Evolutionary conservation across 371 early-diverging fungal genomes (phyloP).

Genomic region (Haplosporangium sp.): DNA sequence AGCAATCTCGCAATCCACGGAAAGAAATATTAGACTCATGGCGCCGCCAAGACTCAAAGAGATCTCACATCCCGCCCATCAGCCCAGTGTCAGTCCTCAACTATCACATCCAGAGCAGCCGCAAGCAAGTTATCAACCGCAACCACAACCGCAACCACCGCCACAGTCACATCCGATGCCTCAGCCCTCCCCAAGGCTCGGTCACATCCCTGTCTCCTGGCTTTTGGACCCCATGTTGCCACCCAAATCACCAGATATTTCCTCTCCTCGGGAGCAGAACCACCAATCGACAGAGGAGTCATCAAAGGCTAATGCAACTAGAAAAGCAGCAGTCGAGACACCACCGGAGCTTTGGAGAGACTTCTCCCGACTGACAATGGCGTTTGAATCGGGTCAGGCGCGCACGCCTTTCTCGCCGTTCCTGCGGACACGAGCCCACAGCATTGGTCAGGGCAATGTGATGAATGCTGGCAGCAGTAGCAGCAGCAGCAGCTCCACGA

Average conservation of each 20-base stretch:
- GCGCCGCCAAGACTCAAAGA: slow-evolving; percentile 34
- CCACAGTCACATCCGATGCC: slow-evolving; percentile 1
- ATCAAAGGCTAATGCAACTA: background rate
- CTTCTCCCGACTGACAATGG: slow-evolving; percentile 41
- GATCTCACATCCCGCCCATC: slow-evolving; percentile 17
- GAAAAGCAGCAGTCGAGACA: slow-evolving; percentile 15
- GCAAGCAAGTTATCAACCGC: background rate
- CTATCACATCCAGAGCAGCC: background rate
- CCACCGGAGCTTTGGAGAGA: slow-evolving; percentile 49
- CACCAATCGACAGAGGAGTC: background rate
- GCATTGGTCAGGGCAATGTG: slow-evolving; percentile 16
- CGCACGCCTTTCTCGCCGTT: slow-evolving; percentile 43
- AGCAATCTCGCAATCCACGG: slow-evolving; percentile 43
- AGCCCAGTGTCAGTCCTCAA: background rate
- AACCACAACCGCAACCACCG: slow-evolving; percentile 5
- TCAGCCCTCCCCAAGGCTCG: slow-evolving; percentile 13
- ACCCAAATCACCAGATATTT: slow-evolving; percentile 29
- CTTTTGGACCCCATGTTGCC: slow-evolving; percentile 46
- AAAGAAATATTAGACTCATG: slow-evolving; percentile 39
- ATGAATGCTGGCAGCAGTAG: slow-evolving; percentile 2
- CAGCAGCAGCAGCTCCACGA: background rate
- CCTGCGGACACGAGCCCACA: slow-evolving; percentile 27
- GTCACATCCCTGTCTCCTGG: slow-evolving; percentile 45
- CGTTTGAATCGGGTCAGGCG: slow-evolving; percentile 44
- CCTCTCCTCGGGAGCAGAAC: background rate